phyloP scores from a whole-genome alignment of 2,329 filamentous ascomycete species.

The Falciphora oryzae region DNA sequence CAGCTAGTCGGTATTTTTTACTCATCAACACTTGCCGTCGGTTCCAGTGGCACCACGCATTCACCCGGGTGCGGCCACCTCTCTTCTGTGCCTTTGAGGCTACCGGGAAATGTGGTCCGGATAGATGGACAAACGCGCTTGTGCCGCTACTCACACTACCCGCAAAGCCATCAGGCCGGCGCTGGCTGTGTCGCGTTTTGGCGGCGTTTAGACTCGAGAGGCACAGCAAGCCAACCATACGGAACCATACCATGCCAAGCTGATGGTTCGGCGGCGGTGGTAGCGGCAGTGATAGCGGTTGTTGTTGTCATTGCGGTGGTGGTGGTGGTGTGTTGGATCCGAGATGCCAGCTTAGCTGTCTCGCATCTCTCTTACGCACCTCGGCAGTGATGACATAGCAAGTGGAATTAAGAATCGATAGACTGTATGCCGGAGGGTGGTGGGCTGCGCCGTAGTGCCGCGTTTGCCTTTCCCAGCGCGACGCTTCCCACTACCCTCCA shows the following conservation, averaged over 20 bases:
- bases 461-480: neutral
- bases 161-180: too few species aligned
- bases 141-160: too few species aligned
- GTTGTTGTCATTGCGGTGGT: too few species aligned
- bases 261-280: too few species aligned
- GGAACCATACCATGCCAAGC: too few species aligned
- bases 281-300: neutral
- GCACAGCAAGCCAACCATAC: too few species aligned
- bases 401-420: neutral
- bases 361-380: neutral
- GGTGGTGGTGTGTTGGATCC: neutral
- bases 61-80: neutral
- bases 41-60: too few species aligned
- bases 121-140: too few species aligned
- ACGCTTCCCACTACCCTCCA: neutral
- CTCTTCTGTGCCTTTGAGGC: neutral
- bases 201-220: too few species aligned
- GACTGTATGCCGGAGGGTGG: neutral
- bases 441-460: neutral
- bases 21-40: too few species aligned
- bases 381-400: neutral
- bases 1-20: neutral
- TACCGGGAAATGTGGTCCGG: neutral
- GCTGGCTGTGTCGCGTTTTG: too few species aligned
- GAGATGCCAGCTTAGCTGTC: neutral